These are phyloP conservation scores for Cardiospermum halicacabum DNA, from an alignment of 345 rosid species.

Conservation along the genomic window DNA sequence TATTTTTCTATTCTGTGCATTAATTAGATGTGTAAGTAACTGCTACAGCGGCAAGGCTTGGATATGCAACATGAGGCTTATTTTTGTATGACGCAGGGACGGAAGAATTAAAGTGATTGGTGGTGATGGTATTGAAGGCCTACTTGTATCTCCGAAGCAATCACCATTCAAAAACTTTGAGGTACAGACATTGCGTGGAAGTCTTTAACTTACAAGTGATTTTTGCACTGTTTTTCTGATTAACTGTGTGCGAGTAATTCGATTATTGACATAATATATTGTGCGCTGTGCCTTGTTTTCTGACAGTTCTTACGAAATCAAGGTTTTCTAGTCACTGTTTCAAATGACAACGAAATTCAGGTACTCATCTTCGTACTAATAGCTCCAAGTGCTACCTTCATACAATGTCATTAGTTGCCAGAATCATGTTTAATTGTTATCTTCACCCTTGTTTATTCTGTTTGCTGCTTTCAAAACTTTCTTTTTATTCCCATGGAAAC, in stretches of 20 bases:
- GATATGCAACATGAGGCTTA: not conserved
- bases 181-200: slow-evolving; percentile 32
- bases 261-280: not conserved
- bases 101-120: slow-evolving; percentile 91
- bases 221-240: not conserved
- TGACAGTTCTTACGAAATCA: slow-evolving; percentile 73
- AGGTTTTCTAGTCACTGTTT: slow-evolving; percentile 64
- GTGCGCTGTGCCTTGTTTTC: slow-evolving; percentile 9
- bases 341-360: slow-evolving; percentile 75
- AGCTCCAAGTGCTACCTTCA: slow-evolving; percentile 13
- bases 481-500: not conserved
- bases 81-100: slow-evolving; percentile 41
- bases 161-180: slow-evolving; percentile 64
- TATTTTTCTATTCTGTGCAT: not conserved
- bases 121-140: slow-evolving; percentile 68
- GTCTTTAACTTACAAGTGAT: not conserved
- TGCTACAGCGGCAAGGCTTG: not conserved
- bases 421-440: not conserved
- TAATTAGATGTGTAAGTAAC: not conserved
- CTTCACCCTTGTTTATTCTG: not conserved
- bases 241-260: not conserved
- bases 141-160: slow-evolving; percentile 68
- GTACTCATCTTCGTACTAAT: slow-evolving; percentile 30
- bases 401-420: not conserved
- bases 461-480: slow-evolving; percentile 4